Evolutionary conservation across 495 filamentous ascomycete species (phyloP), one percentile per base, ranked within the genome.

Genomic region (Trichoderma reesei): DNA sequence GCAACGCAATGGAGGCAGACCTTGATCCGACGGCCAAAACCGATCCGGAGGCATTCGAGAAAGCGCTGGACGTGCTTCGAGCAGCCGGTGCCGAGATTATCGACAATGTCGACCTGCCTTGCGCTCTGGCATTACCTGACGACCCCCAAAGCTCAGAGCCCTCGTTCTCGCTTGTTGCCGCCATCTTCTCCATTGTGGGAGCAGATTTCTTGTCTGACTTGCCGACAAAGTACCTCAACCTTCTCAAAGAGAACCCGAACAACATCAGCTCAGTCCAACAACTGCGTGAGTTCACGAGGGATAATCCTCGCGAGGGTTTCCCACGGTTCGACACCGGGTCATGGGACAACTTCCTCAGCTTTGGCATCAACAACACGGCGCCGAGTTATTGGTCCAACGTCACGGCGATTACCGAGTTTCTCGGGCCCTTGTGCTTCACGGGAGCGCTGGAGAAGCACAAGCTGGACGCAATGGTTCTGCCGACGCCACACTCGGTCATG

Each of bases 141-240:
- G n/a, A n/a, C n/a, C n/a, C n/a, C n/a, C n/a, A n/a, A n/a, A n/a
- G n/a, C n/a, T n/a, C n/a, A n/a, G n/a, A n/a, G n/a, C n/a, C n/a
- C n/a, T n/a, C n/a, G n/a, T n/a, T n/a, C n/a, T n/a, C n/a, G n/a
- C n/a, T n/a, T n/a, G n/a, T n/a, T n/a, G n/a, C n/a, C n/a, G n/a
- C n/a, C n/a, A n/a, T 41, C 39, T 34, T 34, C 36, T 54, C 41
- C 60, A 64, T 70, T 13, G 41, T 71, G 7, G 34, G 26, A 2
- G 64, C 72, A n/a, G 82, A 84, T 61, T 81, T 84, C 63, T 61
- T 79, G 41, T 68, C 71, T 6, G 70, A 75, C 59, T 67, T 83
- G 6, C 63, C 76, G 4, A 4, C 0, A 34, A 65, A 62, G 3
- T 86, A 84, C 63, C 70, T 84, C n/a, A 70, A 77, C 31, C 64